phyloP scores from a whole-genome alignment of 2,329 filamentous ascomycete species.

The Dactylonectria estremocensis region DNA sequence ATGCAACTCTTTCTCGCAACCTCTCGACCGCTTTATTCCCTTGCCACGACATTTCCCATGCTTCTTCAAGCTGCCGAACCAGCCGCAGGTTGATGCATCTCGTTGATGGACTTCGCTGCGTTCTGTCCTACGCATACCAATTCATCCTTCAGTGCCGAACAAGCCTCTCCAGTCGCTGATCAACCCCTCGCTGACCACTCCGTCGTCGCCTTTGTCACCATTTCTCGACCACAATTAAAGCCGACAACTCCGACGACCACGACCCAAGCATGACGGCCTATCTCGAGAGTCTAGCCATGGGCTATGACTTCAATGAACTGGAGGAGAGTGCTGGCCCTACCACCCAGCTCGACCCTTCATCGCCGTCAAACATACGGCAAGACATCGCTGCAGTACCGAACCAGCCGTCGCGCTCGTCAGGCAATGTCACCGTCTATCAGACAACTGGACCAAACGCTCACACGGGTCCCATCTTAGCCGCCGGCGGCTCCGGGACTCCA shows the following conservation, averaged over 20 bases:
- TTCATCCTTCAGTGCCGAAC: constrained; percentile 15
- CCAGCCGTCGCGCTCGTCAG: constrained; percentile 44
- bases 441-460: constrained; percentile 59
- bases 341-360: constrained; percentile 42
- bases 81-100: constrained; percentile 22
- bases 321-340: constrained; percentile 41
- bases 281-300: constrained; percentile 41
- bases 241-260: constrained; percentile 22
- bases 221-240: neutral
- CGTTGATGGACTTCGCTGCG: constrained; percentile 24
- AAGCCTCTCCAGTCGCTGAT: neutral
- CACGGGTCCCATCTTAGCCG: constrained; percentile 53
- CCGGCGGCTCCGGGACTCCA: constrained; percentile 53
- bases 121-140: constrained; percentile 18
- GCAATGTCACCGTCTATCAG: constrained; percentile 57
- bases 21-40: neutral
- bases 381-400: constrained; percentile 28
- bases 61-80: constrained; percentile 10
- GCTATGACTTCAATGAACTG: constrained; percentile 47
- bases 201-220: constrained; percentile 17
- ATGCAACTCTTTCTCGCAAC: neutral
- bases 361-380: constrained; percentile 44
- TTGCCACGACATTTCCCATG: constrained; percentile 1
- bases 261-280: constrained; percentile 43
- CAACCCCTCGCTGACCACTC: constrained; percentile 20